Evolutionary conservation across 768 basidiomycete genomes (phyloP).

Genomic region (Floccularia luteovirens): DNA sequence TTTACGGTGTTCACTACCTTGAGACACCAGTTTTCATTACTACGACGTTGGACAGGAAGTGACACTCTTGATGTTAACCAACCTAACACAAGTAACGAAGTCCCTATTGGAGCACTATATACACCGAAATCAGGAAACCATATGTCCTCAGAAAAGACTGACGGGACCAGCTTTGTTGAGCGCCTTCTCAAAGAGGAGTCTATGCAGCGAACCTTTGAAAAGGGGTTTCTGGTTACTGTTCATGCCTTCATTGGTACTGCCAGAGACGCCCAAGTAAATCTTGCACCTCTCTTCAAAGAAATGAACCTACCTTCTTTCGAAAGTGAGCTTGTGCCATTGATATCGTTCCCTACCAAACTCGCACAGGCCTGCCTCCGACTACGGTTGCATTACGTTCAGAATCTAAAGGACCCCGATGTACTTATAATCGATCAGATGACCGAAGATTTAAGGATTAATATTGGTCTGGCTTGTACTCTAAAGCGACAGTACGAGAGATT

Average conservation of each 20-base stretch:
- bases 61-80: slow-evolving; percentile 85
- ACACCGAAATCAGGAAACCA: slow-evolving; percentile 10
- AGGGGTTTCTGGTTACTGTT: slow-evolving; percentile 80
- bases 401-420: slow-evolving; percentile 81
- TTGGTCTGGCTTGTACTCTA: slow-evolving; percentile 90
- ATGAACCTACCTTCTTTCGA: slow-evolving; percentile 93
- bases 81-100: slow-evolving; percentile 62
- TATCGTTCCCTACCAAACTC: slow-evolving; percentile 94
- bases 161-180: slow-evolving; percentile 86
- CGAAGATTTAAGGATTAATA: slow-evolving; percentile 85
- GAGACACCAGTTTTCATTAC: slow-evolving; percentile 69
- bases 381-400: slow-evolving; percentile 82
- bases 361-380: slow-evolving; percentile 88
- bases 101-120: slow-evolving; percentile 27
- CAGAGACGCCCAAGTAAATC: slow-evolving; percentile 79
- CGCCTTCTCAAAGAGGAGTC: slow-evolving; percentile 92
- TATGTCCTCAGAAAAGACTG: slow-evolving; percentile 38
- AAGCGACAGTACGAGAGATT: slow-evolving; percentile 94
- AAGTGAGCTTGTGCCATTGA: slow-evolving; percentile 80
- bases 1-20: slow-evolving; percentile 80
- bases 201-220: slow-evolving; percentile 92
- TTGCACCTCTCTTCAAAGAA: slow-evolving; percentile 66
- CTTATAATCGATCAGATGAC: slow-evolving; percentile 92
- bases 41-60: slow-evolving; percentile 92
- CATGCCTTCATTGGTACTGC: slow-evolving; percentile 81